These are phyloP conservation scores for Meyerozyma carpophila DNA, from an alignment of 1,139 yeast species.

Conservation along the genomic window DNA sequence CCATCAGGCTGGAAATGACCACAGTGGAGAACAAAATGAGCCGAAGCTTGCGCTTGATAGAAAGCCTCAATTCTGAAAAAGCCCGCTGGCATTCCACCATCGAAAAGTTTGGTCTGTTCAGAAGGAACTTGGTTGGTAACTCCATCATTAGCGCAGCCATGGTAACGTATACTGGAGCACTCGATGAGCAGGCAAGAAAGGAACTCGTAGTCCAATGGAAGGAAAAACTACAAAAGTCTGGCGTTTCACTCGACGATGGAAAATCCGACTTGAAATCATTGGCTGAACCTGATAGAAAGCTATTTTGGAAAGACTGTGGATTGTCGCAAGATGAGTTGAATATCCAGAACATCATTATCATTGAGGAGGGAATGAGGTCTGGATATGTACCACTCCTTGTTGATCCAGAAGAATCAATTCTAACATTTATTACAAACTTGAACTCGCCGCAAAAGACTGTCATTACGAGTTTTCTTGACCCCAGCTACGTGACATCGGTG, in stretches of 20 bases:
- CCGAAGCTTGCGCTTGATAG: conserved; percentile 60
- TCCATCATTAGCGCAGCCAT: conserved; percentile 59
- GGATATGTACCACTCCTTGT: conserved; percentile 48
- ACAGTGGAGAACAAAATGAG: conserved; percentile 55
- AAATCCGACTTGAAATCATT: conserved; percentile 31
- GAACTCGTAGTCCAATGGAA: conserved; percentile 38
- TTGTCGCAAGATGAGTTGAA: conserved; percentile 54
- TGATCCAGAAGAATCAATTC: conserved; percentile 61
- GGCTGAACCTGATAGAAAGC: conserved; percentile 33
- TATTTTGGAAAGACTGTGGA: conserved; percentile 50
- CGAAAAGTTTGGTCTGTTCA: conserved; percentile 41
- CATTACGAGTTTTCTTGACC: conserved; percentile 67
- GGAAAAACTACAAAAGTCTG: conserved; percentile 25
- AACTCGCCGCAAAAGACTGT: conserved; percentile 34
- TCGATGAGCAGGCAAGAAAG: conserved; percentile 49
- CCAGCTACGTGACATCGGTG: conserved; percentile 60
- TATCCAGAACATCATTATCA: conserved; percentile 58
- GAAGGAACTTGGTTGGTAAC: conserved; percentile 56
- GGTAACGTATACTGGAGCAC: conserved; percentile 55
- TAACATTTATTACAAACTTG: conserved; percentile 33
- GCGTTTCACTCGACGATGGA: conserved; percentile 38
- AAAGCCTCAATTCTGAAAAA: conserved; percentile 61
- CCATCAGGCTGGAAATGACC: conserved; percentile 65
- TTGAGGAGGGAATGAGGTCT: conserved; percentile 25
- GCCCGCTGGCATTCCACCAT: conserved; percentile 70